Evolutionary conservation across 257 asterid genomes (phyloP).

Genomic region (Primulina huaijiensis): DNA sequence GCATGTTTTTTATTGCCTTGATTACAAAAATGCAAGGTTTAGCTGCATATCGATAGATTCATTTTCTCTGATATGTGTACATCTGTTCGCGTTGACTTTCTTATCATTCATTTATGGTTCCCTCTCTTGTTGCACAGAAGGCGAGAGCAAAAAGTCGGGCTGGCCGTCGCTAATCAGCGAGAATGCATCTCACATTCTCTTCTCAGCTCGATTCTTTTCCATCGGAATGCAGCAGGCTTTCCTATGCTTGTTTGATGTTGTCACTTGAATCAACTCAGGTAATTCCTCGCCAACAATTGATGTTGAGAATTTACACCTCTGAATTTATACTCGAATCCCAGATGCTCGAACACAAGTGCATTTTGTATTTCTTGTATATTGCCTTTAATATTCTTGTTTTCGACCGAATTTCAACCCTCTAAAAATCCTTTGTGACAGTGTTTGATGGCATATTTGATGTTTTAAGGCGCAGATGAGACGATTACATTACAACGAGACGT

Average conservation of each 20-base stretch:
- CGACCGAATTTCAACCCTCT: background rate
- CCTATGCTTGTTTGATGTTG: constrained; percentile 1
- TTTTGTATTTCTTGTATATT: constrained; percentile 18
- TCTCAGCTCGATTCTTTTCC: constrained; percentile 8
- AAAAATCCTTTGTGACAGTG: background rate
- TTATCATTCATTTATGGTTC: constrained; percentile 6
- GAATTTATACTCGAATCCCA: background rate
- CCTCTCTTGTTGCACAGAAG: constrained; percentile 48
- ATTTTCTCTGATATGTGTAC: background rate
- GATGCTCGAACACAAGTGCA: background rate
- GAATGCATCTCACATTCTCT: constrained; percentile 8
- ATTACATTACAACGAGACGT: too few species aligned
- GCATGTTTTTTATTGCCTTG: background rate
- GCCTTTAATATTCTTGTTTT: constrained; percentile 12
- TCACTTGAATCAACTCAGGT: constrained; percentile 8
- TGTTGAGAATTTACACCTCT: background rate
- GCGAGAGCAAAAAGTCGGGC: constrained; percentile 67
- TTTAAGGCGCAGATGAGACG: background rate
- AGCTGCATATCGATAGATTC: constrained; percentile 8
- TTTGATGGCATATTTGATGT: background rate
- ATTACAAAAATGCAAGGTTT: background rate
- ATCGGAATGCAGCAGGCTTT: constrained; percentile 18
- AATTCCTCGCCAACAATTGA: constrained; percentile 9
- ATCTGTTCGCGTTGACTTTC: background rate
- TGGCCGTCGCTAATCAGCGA: constrained; percentile 50